phyloP scores from a whole-genome alignment of 192 early-diverging fungal species.

The Umbelopsis vinacea region DNA sequence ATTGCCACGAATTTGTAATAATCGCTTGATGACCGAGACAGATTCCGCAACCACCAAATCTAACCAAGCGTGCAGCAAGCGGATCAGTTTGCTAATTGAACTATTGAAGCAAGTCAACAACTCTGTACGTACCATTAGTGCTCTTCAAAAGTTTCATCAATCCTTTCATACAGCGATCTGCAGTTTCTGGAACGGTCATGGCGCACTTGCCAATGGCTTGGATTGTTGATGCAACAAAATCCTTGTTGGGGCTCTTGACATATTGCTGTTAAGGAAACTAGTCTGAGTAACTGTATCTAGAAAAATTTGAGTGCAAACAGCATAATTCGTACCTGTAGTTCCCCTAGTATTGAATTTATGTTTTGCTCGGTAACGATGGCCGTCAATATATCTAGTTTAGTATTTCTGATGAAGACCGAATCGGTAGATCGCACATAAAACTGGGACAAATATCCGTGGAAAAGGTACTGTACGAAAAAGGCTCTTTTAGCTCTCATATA shows the following conservation, averaged over 20 bases:
- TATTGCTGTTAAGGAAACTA: slow-evolving; percentile 56
- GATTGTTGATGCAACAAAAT: slow-evolving; percentile 68
- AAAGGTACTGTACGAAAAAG: slow-evolving; percentile 49
- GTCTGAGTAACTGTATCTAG: slow-evolving; percentile 18
- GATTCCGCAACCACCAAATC: slow-evolving; percentile 76
- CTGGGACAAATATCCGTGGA: slow-evolving; percentile 72
- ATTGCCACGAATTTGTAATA: slow-evolving; percentile 61
- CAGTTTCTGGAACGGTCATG: slow-evolving; percentile 57
- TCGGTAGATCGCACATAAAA: slow-evolving; percentile 86
- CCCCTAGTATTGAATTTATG: slow-evolving; percentile 68
- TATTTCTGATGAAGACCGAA: slow-evolving; percentile 72
- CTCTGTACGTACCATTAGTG: slow-evolving; percentile 53
- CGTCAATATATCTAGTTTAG: slow-evolving; percentile 87
- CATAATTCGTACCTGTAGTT: slow-evolving; percentile 63
- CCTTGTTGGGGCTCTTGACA: slow-evolving; percentile 65
- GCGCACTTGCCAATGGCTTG: slow-evolving; percentile 66
- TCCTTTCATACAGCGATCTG: slow-evolving; percentile 55
- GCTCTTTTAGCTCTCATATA: too few species aligned
- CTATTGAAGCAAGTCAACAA: neutral
- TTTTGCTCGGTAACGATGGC: slow-evolving; percentile 70
- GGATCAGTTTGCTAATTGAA: neutral
- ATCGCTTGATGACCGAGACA: slow-evolving; percentile 72
- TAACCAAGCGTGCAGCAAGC: slow-evolving; percentile 33
- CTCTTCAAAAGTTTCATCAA: slow-evolving; percentile 62
- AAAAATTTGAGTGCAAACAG: neutral